phyloP scores from a whole-genome alignment of 192 early-diverging fungal genomes.

The Coemansia sp. region DNA sequence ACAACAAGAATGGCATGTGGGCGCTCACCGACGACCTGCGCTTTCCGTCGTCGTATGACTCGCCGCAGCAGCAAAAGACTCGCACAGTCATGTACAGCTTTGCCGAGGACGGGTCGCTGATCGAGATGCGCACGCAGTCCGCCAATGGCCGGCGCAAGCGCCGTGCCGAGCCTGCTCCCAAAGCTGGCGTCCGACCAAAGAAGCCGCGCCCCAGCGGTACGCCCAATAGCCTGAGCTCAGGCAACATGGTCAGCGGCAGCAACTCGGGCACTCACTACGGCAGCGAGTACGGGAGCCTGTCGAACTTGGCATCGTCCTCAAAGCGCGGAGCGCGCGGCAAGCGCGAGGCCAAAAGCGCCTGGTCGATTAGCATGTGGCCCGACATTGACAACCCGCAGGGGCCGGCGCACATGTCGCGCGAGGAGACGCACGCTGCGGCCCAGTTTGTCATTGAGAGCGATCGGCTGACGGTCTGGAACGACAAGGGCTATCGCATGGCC shows the following conservation, averaged over 20 bases:
- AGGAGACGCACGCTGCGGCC: constrained; percentile 67
- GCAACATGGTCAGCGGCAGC: neutral
- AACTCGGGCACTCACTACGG: neutral
- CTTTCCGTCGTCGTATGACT: constrained; percentile 57
- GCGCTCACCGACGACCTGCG: constrained; percentile 56
- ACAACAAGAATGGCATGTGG: constrained; percentile 60
- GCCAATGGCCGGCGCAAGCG: constrained; percentile 48
- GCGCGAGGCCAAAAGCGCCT: constrained; percentile 43
- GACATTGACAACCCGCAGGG: constrained; percentile 69
- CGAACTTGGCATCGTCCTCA: constrained; percentile 7
- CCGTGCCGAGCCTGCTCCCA: constrained; percentile 28
- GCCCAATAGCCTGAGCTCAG: neutral
- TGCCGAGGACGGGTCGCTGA: constrained; percentile 54
- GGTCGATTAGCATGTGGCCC: constrained; percentile 64
- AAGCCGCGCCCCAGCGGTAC: constrained; percentile 25
- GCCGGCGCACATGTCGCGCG: constrained; percentile 58
- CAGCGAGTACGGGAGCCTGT: constrained; percentile 6
- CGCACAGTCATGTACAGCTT: constrained; percentile 55
- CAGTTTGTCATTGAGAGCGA: constrained; percentile 66
- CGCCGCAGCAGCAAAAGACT: constrained; percentile 57
- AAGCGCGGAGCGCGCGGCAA: constrained; percentile 34
- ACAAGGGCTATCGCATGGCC: constrained; percentile 76
- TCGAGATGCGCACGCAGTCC: constrained; percentile 46
- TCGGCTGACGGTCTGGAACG: constrained; percentile 64
- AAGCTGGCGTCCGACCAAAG: constrained; percentile 14